A percentile compares a stretch with the other conserved stretches of the same genome.
These are phyloP conservation scores for Botryotinia narcissicola DNA, from an alignment of 2,329 filamentous ascomycete species.

Conservation along the genomic window DNA sequence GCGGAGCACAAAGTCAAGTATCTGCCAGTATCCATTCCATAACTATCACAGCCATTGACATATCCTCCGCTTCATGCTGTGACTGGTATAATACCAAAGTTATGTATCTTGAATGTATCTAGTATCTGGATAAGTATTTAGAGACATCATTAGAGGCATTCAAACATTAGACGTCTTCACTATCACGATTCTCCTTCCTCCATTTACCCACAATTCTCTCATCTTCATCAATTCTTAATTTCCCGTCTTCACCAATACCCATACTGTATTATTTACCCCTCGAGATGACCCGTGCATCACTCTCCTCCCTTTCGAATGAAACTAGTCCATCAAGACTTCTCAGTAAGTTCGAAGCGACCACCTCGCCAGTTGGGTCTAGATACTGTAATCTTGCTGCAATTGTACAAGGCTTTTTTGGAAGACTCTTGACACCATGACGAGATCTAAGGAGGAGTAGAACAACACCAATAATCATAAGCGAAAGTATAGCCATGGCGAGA, in stretches of 20 bases:
- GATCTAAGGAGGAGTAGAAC: not conserved
- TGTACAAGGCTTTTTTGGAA: not conserved
- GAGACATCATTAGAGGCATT: not conserved
- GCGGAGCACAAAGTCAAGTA: not conserved
- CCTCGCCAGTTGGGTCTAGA: not conserved
- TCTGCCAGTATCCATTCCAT: too few species aligned
- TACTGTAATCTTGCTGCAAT: not conserved
- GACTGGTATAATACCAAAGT: not conserved
- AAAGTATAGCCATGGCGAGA: constrained; percentile 1
- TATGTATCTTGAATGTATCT: not conserved
- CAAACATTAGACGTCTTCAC: not conserved
- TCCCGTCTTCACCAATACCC: constrained; percentile 38
- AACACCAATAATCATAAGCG: not conserved
- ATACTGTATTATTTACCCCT: constrained; percentile 38
- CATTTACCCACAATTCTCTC: constrained; percentile 21
- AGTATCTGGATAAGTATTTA: not conserved
- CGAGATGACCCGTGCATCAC: constrained; percentile 37
- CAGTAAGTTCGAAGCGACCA: constrained; percentile 39
- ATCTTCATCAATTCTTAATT: constrained; percentile 31
- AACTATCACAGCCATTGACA: not conserved
- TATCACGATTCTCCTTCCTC: not conserved
- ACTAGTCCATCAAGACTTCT: constrained; percentile 42
- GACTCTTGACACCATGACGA: not conserved
- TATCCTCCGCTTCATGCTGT: not conserved
- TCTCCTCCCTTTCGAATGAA: constrained; percentile 35